phyloP scores from a whole-genome alignment of 2,329 filamentous ascomycete genomes.

The Plectosphaerella sp. region DNA sequence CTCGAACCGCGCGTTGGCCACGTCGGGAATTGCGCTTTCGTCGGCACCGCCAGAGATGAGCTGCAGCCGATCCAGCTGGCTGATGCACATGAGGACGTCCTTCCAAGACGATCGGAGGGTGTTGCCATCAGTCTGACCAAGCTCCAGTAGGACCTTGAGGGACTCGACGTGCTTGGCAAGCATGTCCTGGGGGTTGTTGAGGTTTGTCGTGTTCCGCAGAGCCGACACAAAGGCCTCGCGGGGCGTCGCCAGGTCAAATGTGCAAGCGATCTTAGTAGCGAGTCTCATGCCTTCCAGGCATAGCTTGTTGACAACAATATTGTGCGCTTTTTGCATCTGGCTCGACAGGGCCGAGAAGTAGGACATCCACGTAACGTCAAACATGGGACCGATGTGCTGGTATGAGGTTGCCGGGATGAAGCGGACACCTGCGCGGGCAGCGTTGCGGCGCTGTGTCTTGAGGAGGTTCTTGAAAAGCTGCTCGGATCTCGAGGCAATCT shows the following conservation, averaged over 20 bases:
- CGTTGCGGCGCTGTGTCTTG: conserved; percentile 79
- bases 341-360: conserved; percentile 93
- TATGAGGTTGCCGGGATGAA: conserved; percentile 93
- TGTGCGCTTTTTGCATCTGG: conserved; percentile 89
- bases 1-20: conserved; percentile 73
- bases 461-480: conserved; percentile 93
- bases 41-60: conserved; percentile 93
- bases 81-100: conserved; percentile 91
- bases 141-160: conserved; percentile 82
- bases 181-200: conserved; percentile 95
- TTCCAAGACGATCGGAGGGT: conserved; percentile 87
- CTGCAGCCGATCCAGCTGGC: conserved; percentile 91
- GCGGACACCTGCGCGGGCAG: conserved; percentile 61
- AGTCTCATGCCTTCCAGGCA: conserved; percentile 96
- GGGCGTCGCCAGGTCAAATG: conserved; percentile 91
- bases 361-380: conserved; percentile 98
- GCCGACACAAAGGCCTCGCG: conserved; percentile 92
- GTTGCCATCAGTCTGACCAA: conserved; percentile 91
- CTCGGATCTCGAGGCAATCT: conserved; percentile 70
- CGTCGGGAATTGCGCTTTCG: conserved; percentile 86
- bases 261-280: conserved; percentile 85
- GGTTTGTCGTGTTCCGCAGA: conserved; percentile 87
- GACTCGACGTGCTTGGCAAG: conserved; percentile 95
- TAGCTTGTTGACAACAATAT: conserved; percentile 83
- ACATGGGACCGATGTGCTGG: conserved; percentile 96